phyloP scores from a whole-genome alignment of 495 filamentous ascomycete genomes.

The Neurospora sp. region DNA sequence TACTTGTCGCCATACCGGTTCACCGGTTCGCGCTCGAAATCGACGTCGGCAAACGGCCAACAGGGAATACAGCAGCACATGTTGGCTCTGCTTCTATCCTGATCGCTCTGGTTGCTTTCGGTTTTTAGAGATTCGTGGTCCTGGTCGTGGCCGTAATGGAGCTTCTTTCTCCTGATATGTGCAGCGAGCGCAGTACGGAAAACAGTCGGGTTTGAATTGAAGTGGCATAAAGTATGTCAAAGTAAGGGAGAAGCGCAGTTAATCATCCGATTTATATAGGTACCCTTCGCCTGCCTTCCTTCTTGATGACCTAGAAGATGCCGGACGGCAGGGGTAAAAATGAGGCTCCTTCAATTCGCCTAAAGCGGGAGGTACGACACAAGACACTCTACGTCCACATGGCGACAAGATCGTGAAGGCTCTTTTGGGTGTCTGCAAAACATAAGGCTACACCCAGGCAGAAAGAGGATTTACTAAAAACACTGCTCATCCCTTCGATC shows the following conservation, averaged over 20 bases:
- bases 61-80: slow-evolving; percentile 26
- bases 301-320: neutral
- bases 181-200: neutral
- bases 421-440: neutral
- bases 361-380: neutral
- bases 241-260: neutral
- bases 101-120: neutral
- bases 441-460: neutral
- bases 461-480: too few relatives aligned
- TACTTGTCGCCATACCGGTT: slow-evolving; percentile 1
- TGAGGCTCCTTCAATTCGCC: neutral
- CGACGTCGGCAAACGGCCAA: slow-evolving; percentile 30
- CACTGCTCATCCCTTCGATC: too few relatives aligned
- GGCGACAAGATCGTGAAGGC: neutral
- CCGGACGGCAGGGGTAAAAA: neutral
- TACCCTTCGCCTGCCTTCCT: neutral
- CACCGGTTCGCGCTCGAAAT: slow-evolving; percentile 24
- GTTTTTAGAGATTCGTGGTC: neutral
- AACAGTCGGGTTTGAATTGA: neutral
- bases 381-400: neutral
- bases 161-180: neutral
- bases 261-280: neutral
- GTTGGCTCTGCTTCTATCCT: neutral
- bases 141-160: neutral
- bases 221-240: neutral